A percentile compares a stretch with the other conserved stretches of the same genome.
These are phyloP conservation scores for Populus tremula DNA, from an alignment of 345 rosid species.

Conservation along the genomic window DNA sequence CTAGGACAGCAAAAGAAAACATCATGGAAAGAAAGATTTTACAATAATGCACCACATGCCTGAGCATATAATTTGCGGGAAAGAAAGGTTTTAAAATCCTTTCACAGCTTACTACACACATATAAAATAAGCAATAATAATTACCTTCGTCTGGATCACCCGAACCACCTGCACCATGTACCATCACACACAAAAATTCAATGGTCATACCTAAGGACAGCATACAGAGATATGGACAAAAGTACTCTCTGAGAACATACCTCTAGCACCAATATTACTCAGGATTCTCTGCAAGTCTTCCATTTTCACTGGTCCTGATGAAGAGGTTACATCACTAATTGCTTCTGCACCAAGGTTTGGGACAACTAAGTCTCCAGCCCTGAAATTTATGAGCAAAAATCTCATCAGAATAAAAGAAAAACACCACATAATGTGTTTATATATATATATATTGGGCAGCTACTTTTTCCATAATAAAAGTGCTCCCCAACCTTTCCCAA, in stretches of 20 bases:
- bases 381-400: constrained; percentile 24
- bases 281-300: constrained; percentile 90
- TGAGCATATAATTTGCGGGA: no score
- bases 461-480: no score
- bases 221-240: background rate
- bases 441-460: no score
- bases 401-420: background rate
- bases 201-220: constrained; percentile 9
- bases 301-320: constrained; percentile 84
- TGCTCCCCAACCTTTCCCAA: no score
- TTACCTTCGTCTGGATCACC: constrained; percentile 82
- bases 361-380: constrained; percentile 73
- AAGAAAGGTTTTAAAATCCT: background rate
- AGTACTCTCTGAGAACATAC: constrained; percentile 28
- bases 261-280: constrained; percentile 70
- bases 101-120: background rate
- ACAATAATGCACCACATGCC: no score
- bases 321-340: constrained; percentile 64
- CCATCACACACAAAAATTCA: constrained; percentile 25
- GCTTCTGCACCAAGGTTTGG: constrained; percentile 64
- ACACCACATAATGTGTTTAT: background rate
- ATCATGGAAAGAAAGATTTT: no score
- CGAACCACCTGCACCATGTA: constrained; percentile 45
- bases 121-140: background rate
- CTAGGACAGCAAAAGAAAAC: constrained; percentile 34